Evolutionary conservation across 1,284 basidiomycete species (phyloP), one percentile per base, ranked within the genome.

Genomic region (Pseudozyma thailandica): DNA sequence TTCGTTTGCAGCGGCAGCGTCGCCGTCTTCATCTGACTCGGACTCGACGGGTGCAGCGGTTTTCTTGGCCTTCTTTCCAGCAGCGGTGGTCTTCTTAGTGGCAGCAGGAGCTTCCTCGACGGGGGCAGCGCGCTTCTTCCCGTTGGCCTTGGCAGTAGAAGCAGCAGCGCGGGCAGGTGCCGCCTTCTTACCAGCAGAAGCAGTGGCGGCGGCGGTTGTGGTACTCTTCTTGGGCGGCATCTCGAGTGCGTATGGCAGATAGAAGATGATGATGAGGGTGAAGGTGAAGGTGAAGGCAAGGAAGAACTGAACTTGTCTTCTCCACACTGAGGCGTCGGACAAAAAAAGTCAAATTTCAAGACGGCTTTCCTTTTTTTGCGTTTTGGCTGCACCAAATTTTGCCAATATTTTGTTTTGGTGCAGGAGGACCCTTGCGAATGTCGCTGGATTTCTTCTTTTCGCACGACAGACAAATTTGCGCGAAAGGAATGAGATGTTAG

Each of bases 171-270:
- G 21, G 10, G 52, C 23, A 15, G 31, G 30, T 6, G 26, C 26
- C 9, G 28, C 35, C 21, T 41, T 21, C 30, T 50, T 50, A 27
- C 44, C 39, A 27, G 58, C 7, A 18, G 50, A 27, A 28, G 49
- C 20, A 25, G 49, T 13, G n/a, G 45, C 15, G 18, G 39, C 49
- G 21, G 49, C 37, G 18, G 50, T 26, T 15, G 50, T 15, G 7
- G 63, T 16, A 21, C 38, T 52, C 50, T 56, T 68, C 43, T 62
- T 69, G 7, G 59, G 65, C 39, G 54, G 50, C 59, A 69, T 69
- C 15, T 43, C 27, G 46, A 9, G 8, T 15, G 37, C 31, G 13
- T 18, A 39, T 35, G 39, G 20, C 8, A n/a, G 33, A 35, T 35
- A n/a, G 15, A 35, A 37, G 33, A 26, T 27, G 47, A 31, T 28